Percentiles rank a stretch among this genome's conserved stretches.
Evolutionary conservation across 2,329 filamentous ascomycete genomes (phyloP).

Genomic region (Cyphellophora europaea): DNA sequence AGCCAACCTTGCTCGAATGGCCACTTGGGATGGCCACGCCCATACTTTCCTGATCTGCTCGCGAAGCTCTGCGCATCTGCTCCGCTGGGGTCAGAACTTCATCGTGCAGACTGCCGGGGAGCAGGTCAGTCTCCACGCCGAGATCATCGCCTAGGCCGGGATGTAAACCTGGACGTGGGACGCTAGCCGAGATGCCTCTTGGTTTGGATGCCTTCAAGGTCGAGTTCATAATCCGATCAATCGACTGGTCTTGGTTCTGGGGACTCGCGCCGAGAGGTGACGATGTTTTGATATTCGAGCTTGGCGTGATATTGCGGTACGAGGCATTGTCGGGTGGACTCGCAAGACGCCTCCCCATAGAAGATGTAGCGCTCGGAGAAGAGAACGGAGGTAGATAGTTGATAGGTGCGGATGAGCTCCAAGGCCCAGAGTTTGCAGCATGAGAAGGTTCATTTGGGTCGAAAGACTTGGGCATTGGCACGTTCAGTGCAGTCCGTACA

Average conservation of each 20-base stretch:
- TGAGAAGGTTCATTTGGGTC: slow-evolving; percentile 93
- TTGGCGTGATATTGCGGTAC: slow-evolving; percentile 59
- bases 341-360: slow-evolving; percentile 41
- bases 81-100: slow-evolving; percentile 55
- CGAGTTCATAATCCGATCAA: slow-evolving; percentile 53
- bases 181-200: slow-evolving; percentile 48
- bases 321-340: slow-evolving; percentile 56
- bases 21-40: slow-evolving; percentile 41
- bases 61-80: slow-evolving; percentile 49
- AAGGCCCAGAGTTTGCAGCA: slow-evolving; percentile 78
- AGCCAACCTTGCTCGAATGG: slow-evolving; percentile 42
- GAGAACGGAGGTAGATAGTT: slow-evolving; percentile 81
- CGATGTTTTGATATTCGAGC: slow-evolving; percentile 55
- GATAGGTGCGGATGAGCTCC: slow-evolving; percentile 84
- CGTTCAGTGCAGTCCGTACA: slow-evolving; percentile 75
- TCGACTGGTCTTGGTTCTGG: slow-evolving; percentile 54
- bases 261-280: slow-evolving; percentile 47
- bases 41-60: slow-evolving; percentile 46
- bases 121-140: slow-evolving; percentile 78
- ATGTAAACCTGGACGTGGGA: slow-evolving; percentile 32
- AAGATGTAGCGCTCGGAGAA: slow-evolving; percentile 42
- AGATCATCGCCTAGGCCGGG: slow-evolving; percentile 50
- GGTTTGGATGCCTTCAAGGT: slow-evolving; percentile 51
- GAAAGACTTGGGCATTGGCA: slow-evolving; percentile 85
- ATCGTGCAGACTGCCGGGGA: slow-evolving; percentile 61